Evolutionary conservation across 148 eudicot species (phyloP), one percentile per base, ranked within the genome.

Genomic region (Arctostaphylos glauca): DNA sequence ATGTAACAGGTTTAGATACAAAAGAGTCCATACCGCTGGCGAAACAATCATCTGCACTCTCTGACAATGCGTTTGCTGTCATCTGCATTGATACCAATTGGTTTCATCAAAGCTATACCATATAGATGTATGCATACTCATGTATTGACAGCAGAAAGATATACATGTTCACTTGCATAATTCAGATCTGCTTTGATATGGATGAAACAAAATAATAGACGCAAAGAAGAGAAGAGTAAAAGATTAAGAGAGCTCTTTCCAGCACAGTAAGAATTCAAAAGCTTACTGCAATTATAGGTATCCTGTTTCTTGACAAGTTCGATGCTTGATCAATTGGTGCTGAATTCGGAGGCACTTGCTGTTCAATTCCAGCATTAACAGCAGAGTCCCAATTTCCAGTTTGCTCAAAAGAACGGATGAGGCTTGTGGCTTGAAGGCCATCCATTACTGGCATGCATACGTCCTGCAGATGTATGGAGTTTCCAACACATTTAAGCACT

Each of bases 381-480:
- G 97, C 97, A 60, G 93, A 95, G 79, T 94, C 93, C 98, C 98
- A 96, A 49, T 81, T 92, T 38, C 98, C 98, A 2, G 95, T 89
- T 84, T 91, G 91, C 85, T 96, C 98, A 68, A 87, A 96, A 21
- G 95, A 91, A 68, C 98, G 94, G 78, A 94, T 93, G 43, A 94
- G 84, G 83, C 95, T 87, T 56, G 98, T 96, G 49, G 98, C 98
- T 84, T 96, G 92, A 81, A 96, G 95, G 82, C 98, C 98, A 83
- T 94, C 94, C 98, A 95, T 95, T 82, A 88, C 91, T 19, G 98
- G 98, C 98, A 95, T 95, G 92, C 91, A 92, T 48, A 95, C 95
- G 87, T 95, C 98, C 98, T 96, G 91, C 80, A 83, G 9, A 77
- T 50, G 50, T 75, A 53, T 2, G 68, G 80, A 48, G 54, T 18